Evolutionary conservation across 1,139 yeast genomes (phyloP).

Genomic region (Kluyveromyces sp.): DNA sequence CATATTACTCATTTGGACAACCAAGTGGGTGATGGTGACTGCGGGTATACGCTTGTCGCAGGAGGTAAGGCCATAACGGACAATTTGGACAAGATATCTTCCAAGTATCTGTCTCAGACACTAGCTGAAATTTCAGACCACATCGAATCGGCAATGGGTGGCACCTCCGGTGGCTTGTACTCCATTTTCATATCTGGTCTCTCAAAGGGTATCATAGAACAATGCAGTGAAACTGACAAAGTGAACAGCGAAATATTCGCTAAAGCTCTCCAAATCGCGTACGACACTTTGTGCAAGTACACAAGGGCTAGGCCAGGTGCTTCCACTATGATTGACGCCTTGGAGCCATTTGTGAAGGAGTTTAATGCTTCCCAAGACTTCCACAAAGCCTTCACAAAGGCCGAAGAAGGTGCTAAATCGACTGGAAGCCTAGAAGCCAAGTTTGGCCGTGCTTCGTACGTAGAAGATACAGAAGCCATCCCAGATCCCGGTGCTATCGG

Average conservation of each 20-base stretch:
- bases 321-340: conserved; percentile 79
- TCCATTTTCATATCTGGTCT: conserved; percentile 73
- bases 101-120: conserved; percentile 47
- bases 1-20: conserved; percentile 80
- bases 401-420: conserved; percentile 64
- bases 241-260: conserved; percentile 37
- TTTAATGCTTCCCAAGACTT: conserved; percentile 47
- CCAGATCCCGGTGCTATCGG: conserved; percentile 97
- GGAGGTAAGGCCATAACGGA: conserved; percentile 71
- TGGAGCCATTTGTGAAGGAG: conserved; percentile 75
- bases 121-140: conserved; percentile 60
- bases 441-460: conserved; percentile 92
- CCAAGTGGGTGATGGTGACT: conserved; percentile 93
- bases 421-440: conserved; percentile 74
- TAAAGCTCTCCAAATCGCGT: conserved; percentile 43
- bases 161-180: conserved; percentile 91
- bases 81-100: conserved; percentile 43
- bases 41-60: conserved; percentile 82
- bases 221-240: conserved; percentile 26
- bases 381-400: conserved; percentile 56
- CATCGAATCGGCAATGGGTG: conserved; percentile 90
- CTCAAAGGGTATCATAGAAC: conserved; percentile 41
- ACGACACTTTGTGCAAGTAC: conserved; percentile 62
- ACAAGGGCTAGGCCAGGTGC: conserved; percentile 90
- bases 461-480: conserved; percentile 51